Evolutionary conservation across 176 grass and related monocot species (phyloP).

Genomic region (Triticum urartu): DNA sequence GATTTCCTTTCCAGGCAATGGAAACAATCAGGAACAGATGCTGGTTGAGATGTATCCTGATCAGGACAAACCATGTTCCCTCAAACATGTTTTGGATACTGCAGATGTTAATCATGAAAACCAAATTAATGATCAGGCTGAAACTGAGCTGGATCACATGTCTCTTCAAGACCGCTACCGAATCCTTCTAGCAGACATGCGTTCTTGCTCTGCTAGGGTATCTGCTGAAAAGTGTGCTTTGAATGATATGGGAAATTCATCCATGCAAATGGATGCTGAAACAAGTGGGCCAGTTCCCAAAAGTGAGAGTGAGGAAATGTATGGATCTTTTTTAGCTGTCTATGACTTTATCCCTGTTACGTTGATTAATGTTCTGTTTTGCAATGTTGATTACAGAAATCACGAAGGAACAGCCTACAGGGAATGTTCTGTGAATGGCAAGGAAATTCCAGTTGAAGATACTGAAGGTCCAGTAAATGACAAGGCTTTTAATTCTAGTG

Average conservation of each 20-base stretch:
- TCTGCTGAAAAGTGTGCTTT: conserved; percentile 5
- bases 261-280: conserved; percentile 9
- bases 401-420: conserved; percentile 8
- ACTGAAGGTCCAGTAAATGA: conserved; percentile 6
- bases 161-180: conserved; percentile 39
- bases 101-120: not conserved
- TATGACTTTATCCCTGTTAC: not conserved
- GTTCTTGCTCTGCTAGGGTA: conserved; percentile 10
- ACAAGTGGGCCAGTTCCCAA: conserved; percentile 24
- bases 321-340: conserved; percentile 3
- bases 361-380: conserved; percentile 9
- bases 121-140: not conserved
- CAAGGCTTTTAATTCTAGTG: not conserved
- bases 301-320: conserved; percentile 38
- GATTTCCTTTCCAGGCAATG: conserved; percentile 4
- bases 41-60: conserved; percentile 6
- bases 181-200: conserved; percentile 33
- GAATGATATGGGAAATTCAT: not conserved
- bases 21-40: not conserved
- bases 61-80: conserved; percentile 4
- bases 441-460: not conserved
- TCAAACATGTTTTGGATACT: not conserved
- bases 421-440: conserved; percentile 14
- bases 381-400: conserved; percentile 38
- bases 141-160: conserved; percentile 44